A percentile compares a stretch with the other conserved stretches of the same genome.
Conservation (phyloP, 176 grass and related monocot species). For the Paspalum vaginatum region DNA sequence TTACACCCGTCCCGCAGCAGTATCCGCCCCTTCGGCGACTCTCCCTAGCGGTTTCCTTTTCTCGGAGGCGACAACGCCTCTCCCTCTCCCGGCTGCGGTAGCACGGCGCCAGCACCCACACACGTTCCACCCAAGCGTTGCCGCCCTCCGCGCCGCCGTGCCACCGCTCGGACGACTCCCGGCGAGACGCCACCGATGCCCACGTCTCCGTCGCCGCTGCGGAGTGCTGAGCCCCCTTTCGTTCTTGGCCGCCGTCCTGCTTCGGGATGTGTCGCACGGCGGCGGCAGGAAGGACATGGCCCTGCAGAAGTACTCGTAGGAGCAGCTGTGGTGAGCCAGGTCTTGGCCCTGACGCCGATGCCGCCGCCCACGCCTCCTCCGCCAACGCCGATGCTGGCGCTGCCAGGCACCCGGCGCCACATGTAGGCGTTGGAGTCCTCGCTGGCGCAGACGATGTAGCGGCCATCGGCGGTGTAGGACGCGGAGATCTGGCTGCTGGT, state of each 20-base stretch:
- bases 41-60: no score
- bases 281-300: conserved; percentile 56
- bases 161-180: conserved; percentile 30
- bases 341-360: conserved; percentile 54
- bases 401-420: conserved; percentile 56
- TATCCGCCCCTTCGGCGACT: no score
- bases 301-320: conserved; percentile 89
- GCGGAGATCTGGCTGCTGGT: conserved; percentile 96
- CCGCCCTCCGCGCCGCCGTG: conserved; percentile 41
- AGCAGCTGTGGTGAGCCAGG: conserved; percentile 68
- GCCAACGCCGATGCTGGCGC: not conserved
- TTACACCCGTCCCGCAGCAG: no score
- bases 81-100: no score
- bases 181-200: not conserved
- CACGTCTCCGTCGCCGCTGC: no score
- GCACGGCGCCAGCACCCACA: no score
- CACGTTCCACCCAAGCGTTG: conserved; percentile 89
- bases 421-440: conserved; percentile 96
- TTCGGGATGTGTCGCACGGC: not conserved
- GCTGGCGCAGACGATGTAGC: conserved; percentile 73
- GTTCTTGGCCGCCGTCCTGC: not conserved
- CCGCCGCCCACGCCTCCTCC: not conserved
- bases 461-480: conserved; percentile 70
- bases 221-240: no score
- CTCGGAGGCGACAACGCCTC: no score